phyloP scores from a whole-genome alignment of 495 filamentous ascomycete genomes.

The Aspergillus olivimuriae region DNA sequence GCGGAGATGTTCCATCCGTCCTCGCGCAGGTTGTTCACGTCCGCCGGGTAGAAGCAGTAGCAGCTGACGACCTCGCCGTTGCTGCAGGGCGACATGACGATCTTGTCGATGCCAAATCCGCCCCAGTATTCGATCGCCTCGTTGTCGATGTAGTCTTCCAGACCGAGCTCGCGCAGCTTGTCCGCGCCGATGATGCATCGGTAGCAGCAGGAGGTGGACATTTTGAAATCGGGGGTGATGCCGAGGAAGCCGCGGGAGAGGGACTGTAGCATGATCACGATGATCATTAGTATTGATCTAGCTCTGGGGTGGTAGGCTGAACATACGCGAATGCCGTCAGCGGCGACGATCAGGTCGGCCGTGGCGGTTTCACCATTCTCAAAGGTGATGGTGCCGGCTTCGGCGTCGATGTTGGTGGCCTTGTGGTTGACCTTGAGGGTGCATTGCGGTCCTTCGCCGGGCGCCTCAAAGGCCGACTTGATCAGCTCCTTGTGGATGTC shows the following conservation, averaged over 20 bases:
- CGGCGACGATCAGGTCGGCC: slow-evolving; percentile 21
- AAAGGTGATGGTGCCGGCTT: slow-evolving; percentile 17
- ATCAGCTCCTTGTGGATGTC: slow-evolving; percentile 25
- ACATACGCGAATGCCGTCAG: slow-evolving; percentile 24
- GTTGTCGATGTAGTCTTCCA: slow-evolving; percentile 21
- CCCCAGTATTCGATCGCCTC: slow-evolving; percentile 31
- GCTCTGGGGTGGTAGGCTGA: too few relatives aligned
- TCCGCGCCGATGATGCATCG: slow-evolving; percentile 25
- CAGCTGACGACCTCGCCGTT: slow-evolving; percentile 22
- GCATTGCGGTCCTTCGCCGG: slow-evolving; percentile 15
- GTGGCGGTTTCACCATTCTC: slow-evolving; percentile 14
- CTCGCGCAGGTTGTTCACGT: neutral
- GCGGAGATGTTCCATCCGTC: slow-evolving; percentile 24
- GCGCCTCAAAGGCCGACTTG: slow-evolving; percentile 15
- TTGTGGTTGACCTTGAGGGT: slow-evolving; percentile 22
- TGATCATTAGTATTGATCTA: too few relatives aligned
- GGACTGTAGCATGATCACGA: slow-evolving; percentile 2
- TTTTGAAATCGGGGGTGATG: slow-evolving; percentile 18
- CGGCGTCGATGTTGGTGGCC: slow-evolving; percentile 11
- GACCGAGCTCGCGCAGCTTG: slow-evolving; percentile 18
- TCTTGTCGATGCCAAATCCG: slow-evolving; percentile 27
- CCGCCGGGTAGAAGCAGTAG: slow-evolving; percentile 21
- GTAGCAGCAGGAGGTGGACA: slow-evolving; percentile 26
- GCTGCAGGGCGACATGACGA: slow-evolving; percentile 26
- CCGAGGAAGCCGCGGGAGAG: slow-evolving; percentile 10